Evolutionary conservation across 164 flowering plant genomes (phyloP), one percentile per base, ranked within the genome.

Genomic region (Warburgia ugandensis): DNA sequence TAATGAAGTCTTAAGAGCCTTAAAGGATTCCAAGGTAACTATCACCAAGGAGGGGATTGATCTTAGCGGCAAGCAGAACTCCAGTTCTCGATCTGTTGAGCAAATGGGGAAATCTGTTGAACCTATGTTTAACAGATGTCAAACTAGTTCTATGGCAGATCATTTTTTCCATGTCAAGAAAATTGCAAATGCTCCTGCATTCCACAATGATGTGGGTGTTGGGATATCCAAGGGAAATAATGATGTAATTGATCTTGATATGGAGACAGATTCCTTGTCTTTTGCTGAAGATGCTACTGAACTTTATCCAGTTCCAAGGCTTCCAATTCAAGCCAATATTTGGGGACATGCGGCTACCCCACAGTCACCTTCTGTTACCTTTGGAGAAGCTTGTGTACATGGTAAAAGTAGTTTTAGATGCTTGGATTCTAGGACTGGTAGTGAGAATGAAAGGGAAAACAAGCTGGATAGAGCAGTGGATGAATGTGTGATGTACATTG

Each of bases 1-100:
- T 8, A 91, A 83, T 64, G 79, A 83, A 38, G 68, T 50, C 17
- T 60, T 87, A 66, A 73, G 92, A 68, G 61, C 64, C 31, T 43
- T 78, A 28, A 91, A 72, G 57, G 68, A 62, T 41, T 77, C 85
- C 38, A 71, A 63, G 56, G 68, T 64, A 45, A 30, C 35, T 21
- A 49, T 43, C n/a, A 6, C 7, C 29, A 43, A 58, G 39, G 48
- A 13, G 17, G 55, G 46, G 31, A 29, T 27, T 30, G 23, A 28
- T 19, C 52, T 41, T 27, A 42, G 44, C 46, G 30, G 23, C 26
- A 52, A 66, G 19, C 8, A 39, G 31, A 49, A 40, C 13, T 51
- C 69, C 16, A 50, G 28, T 17, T n/a, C 56, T 27, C 36, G 61
- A 10, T n/a, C 22, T 16, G 29, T 36, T 20, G 38, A 21, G 12